Evolutionary conservation across 768 basidiomycete species (phyloP).

Genomic region (Boletus sensibilis): DNA sequence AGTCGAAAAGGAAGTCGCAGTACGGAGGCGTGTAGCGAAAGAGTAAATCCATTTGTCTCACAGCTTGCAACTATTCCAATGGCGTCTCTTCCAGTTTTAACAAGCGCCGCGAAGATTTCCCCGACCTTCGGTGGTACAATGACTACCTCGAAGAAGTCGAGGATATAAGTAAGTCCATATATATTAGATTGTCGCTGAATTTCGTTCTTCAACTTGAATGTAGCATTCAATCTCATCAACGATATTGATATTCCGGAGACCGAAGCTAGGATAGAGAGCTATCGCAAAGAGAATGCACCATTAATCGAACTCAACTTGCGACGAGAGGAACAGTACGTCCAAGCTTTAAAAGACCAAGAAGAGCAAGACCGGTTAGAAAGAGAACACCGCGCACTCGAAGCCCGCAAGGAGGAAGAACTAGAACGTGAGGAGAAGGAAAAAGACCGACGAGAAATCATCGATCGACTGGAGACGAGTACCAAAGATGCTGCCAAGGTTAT

Average conservation of each 20-base stretch:
- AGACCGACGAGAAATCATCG: conserved; percentile 70
- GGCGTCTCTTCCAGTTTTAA: conserved; percentile 68
- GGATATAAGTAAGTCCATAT: conserved; percentile 64
- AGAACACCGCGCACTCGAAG: conserved; percentile 64
- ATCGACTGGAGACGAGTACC: conserved; percentile 75
- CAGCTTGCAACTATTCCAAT: background rate
- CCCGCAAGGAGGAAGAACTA: conserved; percentile 67
- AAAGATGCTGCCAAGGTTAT: conserved; percentile 69
- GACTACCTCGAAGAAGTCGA: conserved; percentile 97
- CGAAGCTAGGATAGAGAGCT: conserved; percentile 77
- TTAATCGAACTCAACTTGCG: conserved; percentile 83
- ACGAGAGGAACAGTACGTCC: conserved; percentile 75
- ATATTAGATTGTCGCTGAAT: background rate
- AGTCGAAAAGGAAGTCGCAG: conserved; percentile 92
- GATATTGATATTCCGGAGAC: conserved; percentile 79
- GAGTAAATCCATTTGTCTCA: conserved; percentile 51
- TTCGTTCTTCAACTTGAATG: background rate
- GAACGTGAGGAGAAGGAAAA: conserved; percentile 77
- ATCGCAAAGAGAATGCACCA: conserved; percentile 77
- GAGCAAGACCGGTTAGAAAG: conserved; percentile 72
- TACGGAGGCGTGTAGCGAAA: conserved; percentile 83
- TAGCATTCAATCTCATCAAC: conserved; percentile 95
- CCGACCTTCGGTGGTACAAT: conserved; percentile 76
- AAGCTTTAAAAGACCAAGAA: conserved; percentile 73
- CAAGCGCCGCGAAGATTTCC: conserved; percentile 89